A percentile compares a stretch with the other conserved stretches of the same genome.
These are phyloP conservation scores for Cyphellophora attinorum DNA, from an alignment of 2,329 filamentous ascomycete genomes.

Conservation along the genomic window DNA sequence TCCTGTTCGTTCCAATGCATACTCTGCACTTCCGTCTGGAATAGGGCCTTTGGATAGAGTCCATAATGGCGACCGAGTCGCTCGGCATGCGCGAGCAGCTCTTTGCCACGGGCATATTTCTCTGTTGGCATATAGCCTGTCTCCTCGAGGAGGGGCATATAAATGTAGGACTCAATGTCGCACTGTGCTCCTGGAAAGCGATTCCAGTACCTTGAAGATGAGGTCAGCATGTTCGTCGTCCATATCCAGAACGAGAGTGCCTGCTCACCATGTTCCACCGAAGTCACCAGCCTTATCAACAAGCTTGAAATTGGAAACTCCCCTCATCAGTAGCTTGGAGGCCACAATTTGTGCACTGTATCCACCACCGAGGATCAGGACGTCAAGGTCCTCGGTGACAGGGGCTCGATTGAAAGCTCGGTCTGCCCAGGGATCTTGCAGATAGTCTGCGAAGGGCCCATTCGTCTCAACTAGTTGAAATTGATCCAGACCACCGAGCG, in stretches of 20 bases:
- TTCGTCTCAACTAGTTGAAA: constrained; percentile 8
- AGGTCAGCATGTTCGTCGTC: too few species aligned
- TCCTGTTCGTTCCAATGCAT: constrained; percentile 10
- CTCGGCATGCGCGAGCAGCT: constrained; percentile 10
- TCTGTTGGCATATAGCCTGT: constrained; percentile 13
- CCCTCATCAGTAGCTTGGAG: too few species aligned
- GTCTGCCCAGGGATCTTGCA: constrained; percentile 8
- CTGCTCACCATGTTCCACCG: too few species aligned
- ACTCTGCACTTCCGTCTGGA: constrained; percentile 11
- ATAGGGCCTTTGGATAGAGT: constrained; percentile 9
- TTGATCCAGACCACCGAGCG: constrained; percentile 8
- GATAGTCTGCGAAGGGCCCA: constrained; percentile 8
- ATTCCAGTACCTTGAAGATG: constrained; percentile 21
- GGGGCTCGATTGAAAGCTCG: constrained; percentile 4
- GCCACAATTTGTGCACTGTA: constrained; percentile 41
- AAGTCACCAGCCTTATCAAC: constrained; percentile 46
- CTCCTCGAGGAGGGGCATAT: constrained; percentile 14
- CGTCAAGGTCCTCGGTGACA: constrained; percentile 16
- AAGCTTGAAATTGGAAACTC: constrained; percentile 32
- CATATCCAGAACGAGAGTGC: too few species aligned
- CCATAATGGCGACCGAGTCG: constrained; percentile 8
- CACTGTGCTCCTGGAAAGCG: constrained; percentile 16
- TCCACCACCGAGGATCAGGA: constrained; percentile 21
- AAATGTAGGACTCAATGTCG: constrained; percentile 12
- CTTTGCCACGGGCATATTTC: constrained; percentile 11